A percentile compares a stretch with the other conserved stretches of the same genome.
Conservation (phyloP, 2,329 filamentous ascomycete genomes). For the Zymoseptoria brevis region DNA sequence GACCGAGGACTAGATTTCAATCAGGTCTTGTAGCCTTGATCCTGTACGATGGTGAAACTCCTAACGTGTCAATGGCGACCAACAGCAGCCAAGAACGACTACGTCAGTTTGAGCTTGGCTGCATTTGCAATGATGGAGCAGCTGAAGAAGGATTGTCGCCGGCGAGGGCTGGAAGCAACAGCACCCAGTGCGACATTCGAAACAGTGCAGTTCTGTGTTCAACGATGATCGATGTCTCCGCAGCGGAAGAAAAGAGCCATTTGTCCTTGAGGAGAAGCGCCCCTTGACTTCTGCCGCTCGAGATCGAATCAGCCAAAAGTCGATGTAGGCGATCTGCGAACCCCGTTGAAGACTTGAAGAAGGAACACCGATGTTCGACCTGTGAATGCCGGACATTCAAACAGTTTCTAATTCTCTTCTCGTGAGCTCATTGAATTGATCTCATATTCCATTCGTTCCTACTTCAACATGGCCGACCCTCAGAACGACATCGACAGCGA, state of each 20-base stretch:
- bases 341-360: not conserved
- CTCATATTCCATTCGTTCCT: not conserved
- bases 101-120: not conserved
- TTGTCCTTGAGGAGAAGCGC: not conserved
- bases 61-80: not conserved
- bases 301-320: not conserved
- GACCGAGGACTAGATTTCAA: not conserved
- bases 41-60: not conserved
- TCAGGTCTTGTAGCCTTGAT: not conserved
- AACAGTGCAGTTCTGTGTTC: not conserved
- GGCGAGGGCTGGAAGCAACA: not conserved
- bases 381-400: not conserved
- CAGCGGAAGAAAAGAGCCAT: not conserved
- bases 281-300: not conserved
- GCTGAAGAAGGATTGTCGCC: not conserved
- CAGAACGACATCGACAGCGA: slow-evolving; percentile 17
- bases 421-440: not conserved
- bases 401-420: not conserved
- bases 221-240: not conserved
- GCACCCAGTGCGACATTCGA: not conserved
- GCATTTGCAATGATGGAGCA: not conserved
- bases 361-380: not conserved
- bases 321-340: not conserved
- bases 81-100: not conserved
- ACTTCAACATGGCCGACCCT: slow-evolving; percentile 1